Base-by-base conservation (phyloP, 805 yeast genomes). In the Helenozyma baotianmanensis region DNA sequence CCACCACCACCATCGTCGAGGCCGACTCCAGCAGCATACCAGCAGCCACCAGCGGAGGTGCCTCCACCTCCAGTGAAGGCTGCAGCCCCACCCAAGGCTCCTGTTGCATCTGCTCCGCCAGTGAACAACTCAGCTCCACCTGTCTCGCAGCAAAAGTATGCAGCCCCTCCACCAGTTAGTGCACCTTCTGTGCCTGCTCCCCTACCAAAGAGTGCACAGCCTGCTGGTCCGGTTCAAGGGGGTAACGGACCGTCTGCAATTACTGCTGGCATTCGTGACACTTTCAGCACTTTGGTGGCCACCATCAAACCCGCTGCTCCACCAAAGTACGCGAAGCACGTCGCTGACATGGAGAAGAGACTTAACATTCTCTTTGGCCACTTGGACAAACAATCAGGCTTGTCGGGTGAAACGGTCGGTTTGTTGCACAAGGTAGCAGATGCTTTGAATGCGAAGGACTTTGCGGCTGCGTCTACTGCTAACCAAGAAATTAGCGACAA, bases 271-370 rank as follows among this genome's bases (percentile, higher is more conserved):
- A 76, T 92, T 27, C 77, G 64, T 47, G 67, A 72, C n/a, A 64
- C 65, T 9, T 70, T 92, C 34, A 62, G 66, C 10, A 53, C 60
- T 4, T 78, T 77, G 45, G 57, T 86, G 46, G 73, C 66, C 17
- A 68, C 76, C 19, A 78, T 86, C 12, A 74, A 79, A 47, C 90
- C 94, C 12, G 65, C 69, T 27, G 74, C 87, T 26, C 95, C 96
- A 16, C 83, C 77, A 30, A 78, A 76, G 53, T 86, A 75, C 50
- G 56, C 72, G 17, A 81, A 77, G 41, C 96, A 87, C 51, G 72
- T 82, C 32, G 65, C 61, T 28, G 97, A 90, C 56, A 78, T 94
- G 53, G 90, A 80, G 47, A 82, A 82, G 64, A 77, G 97, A 56
- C 61, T 92, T 36, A 73, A 77, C 42, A 72, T 86, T 32, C 65